Conservation (phyloP, 2,329 filamentous ascomycete genomes). For the Trichophyton simii region DNA sequence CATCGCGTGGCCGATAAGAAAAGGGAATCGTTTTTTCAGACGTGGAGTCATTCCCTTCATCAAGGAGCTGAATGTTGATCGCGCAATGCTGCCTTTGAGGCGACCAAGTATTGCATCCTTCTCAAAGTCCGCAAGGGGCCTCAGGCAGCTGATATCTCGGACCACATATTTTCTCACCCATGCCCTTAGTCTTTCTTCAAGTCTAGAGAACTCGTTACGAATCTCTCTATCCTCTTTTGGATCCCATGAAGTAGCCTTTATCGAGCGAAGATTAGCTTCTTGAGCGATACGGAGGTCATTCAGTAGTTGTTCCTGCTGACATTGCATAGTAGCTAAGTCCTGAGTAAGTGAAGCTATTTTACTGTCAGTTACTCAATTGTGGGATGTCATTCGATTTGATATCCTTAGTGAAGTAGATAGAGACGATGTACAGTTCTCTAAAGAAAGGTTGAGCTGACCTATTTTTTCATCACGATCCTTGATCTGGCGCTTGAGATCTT, state of each 20-base stretch:
- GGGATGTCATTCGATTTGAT: too few species aligned
- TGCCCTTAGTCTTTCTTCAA: neutral
- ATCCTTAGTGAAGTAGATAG: too few species aligned
- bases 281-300: slow-evolving; percentile 5
- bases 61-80: neutral
- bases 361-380: neutral
- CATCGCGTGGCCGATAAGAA: neutral
- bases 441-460: too few species aligned
- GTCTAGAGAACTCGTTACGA: slow-evolving; percentile 1
- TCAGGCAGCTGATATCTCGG: neutral
- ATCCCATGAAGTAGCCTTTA: slow-evolving; percentile 2
- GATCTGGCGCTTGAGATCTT: too few species aligned
- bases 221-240: slow-evolving; percentile 2
- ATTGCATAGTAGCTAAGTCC: neutral
- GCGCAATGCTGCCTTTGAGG: neutral
- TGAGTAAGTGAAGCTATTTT: neutral
- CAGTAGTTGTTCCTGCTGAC: neutral
- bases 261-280: slow-evolving; percentile 2
- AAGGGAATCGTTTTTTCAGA: neutral
- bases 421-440: too few species aligned
- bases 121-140: neutral
- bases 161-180: neutral
- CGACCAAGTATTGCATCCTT: neutral
- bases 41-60: neutral
- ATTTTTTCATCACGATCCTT: too few species aligned